Percentiles rank a stretch among this genome's conserved stretches.
These are phyloP conservation scores for Rhodotorula diobovata DNA, from an alignment of 768 basidiomycete species.

Conservation along the genomic window DNA sequence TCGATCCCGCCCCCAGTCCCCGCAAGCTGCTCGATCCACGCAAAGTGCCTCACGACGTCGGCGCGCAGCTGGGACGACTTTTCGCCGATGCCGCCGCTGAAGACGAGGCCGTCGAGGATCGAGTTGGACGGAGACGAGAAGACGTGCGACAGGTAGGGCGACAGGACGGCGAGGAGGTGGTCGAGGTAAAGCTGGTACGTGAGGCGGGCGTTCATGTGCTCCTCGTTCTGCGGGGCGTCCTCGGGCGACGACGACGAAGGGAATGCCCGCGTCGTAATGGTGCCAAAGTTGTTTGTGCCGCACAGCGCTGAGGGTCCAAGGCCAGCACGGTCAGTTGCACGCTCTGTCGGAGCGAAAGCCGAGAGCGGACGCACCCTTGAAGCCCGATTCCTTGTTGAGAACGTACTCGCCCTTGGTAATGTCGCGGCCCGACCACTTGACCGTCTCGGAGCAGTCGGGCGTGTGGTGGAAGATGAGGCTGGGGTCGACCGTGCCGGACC, in stretches of 20 bases:
- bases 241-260: slow-evolving; percentile 10
- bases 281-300: slow-evolving; percentile 60
- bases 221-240: slow-evolving; percentile 49
- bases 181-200: slow-evolving; percentile 59
- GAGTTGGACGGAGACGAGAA: slow-evolving; percentile 22
- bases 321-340: too few relatives aligned
- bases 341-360: not conserved
- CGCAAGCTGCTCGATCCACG: slow-evolving; percentile 60
- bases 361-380: slow-evolving; percentile 51
- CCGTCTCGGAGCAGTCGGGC: slow-evolving; percentile 61
- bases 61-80: slow-evolving; percentile 59
- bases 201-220: slow-evolving; percentile 54
- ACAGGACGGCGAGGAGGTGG: slow-evolving; percentile 29
- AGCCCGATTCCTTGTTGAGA: slow-evolving; percentile 60
- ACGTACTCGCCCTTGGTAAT: slow-evolving; percentile 51
- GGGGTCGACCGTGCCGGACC: slow-evolving; percentile 76
- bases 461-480: slow-evolving; percentile 81
- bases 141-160: slow-evolving; percentile 35
- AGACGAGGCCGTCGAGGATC: slow-evolving; percentile 68
- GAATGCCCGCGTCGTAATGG: slow-evolving; percentile 50
- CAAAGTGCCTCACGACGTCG: slow-evolving; percentile 56
- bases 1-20: slow-evolving; percentile 52
- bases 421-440: slow-evolving; percentile 45
- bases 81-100: slow-evolving; percentile 86
- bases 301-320: slow-evolving; percentile 23